Evolutionary conservation across 441 rosid species (phyloP), one percentile per base, ranked within the genome.

Genomic region (Aquilaria agallochum): DNA sequence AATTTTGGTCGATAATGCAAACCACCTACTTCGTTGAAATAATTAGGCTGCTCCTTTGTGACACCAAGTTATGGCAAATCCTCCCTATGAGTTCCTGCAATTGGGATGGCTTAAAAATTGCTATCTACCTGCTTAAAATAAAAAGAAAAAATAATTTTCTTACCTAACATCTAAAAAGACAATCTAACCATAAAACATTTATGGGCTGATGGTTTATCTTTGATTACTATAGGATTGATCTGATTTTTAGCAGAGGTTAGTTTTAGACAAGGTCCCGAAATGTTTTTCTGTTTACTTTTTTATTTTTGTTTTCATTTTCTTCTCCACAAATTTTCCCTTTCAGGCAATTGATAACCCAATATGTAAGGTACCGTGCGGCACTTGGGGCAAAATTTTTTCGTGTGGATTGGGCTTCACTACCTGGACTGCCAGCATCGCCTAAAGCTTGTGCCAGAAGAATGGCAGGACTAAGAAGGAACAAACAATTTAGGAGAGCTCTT

Each of bases 321-420:
- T 71, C 77, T 55, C 71, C 67, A 3, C 53, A 31, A 65, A 53
- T 69, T 77, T 66, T 63, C 67, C 61, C 50, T 55, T 65, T 68
- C 90, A 95, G 99, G 92, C 85, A 86, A 75, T 66, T 95, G 70
- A 74, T 95, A 77, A 87, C 78, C 56, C 88, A 76, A 56, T 95
- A 92, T 70, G 85, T 74, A 40, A 86, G 84, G 76, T 78, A 87
- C 59, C 92, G 98, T 49, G 92, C 91, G 53, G 72, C 74, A 67
- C 88, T 79, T 68, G 99, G 99, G 76, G 80, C 93, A 58, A 95
- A 86, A 75, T 71, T 83, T 75, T 87, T 87, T 63, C 92, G 96
- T 56, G 81, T 85, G 42, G 87, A 74, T 66, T 95, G 98, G 99
- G 69, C 78, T 60, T 72, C 81, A 60, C 66, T 95, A 79, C 76